Conservation (phyloP, 805 yeast genomes). For the Metschnikowia similis region DNA sequence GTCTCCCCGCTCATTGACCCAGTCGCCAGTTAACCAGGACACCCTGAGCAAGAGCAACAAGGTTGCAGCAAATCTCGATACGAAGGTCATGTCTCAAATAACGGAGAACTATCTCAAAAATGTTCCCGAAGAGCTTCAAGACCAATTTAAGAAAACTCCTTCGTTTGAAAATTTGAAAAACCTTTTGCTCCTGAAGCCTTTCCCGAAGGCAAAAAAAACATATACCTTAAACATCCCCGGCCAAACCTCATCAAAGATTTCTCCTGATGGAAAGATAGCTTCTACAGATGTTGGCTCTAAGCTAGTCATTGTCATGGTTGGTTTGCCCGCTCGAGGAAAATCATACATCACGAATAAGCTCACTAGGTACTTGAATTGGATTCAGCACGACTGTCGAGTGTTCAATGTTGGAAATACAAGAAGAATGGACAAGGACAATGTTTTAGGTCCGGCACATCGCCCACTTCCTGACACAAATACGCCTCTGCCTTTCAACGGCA, state of each 20-base stretch:
- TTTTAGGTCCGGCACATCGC: conserved; percentile 62
- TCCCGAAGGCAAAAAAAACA: conserved; percentile 50
- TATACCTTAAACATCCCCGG: conserved; percentile 93
- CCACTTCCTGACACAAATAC: conserved; percentile 49
- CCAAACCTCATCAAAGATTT: conserved; percentile 71
- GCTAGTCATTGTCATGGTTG: conserved; percentile 93
- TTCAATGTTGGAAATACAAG: conserved; percentile 96
- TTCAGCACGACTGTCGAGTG: conserved; percentile 83
- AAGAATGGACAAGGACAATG: conserved; percentile 53
- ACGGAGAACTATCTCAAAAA: conserved; percentile 31
- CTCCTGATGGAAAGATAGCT: conserved; percentile 70
- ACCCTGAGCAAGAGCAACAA: background rate
- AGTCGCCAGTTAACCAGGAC: background rate
- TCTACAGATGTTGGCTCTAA: conserved; percentile 64
- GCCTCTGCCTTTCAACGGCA: conserved; percentile 24
- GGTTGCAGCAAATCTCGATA: conserved; percentile 11
- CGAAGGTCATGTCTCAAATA: conserved; percentile 16
- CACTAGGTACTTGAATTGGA: conserved; percentile 88
- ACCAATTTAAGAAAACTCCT: conserved; percentile 38
- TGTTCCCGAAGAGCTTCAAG: conserved; percentile 31
- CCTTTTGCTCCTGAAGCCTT: conserved; percentile 33
- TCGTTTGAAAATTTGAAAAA: conserved; percentile 36
- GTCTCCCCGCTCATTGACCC: background rate
- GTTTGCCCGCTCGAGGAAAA: conserved; percentile 92
- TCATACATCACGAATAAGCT: conserved; percentile 89